Conservation (phyloP, 129 eudicot genomes). For the Arctium minus region DNA sequence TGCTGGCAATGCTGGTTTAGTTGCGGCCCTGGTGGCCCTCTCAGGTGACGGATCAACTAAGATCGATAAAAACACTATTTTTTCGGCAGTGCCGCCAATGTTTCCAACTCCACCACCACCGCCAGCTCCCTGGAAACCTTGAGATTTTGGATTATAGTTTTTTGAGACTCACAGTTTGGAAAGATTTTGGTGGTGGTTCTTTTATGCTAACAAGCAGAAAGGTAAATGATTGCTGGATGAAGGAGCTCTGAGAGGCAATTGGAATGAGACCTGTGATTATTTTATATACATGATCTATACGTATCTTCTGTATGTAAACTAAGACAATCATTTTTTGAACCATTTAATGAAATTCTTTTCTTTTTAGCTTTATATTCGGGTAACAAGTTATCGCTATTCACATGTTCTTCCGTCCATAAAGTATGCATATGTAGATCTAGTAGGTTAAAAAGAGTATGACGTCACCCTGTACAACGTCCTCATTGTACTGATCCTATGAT, state of each 20-base stretch:
- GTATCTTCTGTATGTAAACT: slow-evolving; percentile 7
- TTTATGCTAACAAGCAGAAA: slow-evolving; percentile 8
- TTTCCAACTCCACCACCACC: slow-evolving; percentile 71
- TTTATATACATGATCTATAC: neutral
- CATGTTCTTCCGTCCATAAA: neutral
- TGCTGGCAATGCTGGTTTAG: slow-evolving; percentile 86
- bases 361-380: neutral
- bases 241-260: neutral
- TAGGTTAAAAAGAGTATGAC: too few relatives aligned
- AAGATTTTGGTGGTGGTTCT: neutral
- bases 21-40: slow-evolving; percentile 76
- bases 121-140: slow-evolving; percentile 74
- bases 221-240: slow-evolving; percentile 6
- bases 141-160: slow-evolving; percentile 9
- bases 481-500: too few relatives aligned
- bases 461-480: too few relatives aligned
- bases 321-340: slow-evolving; percentile 4
- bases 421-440: too few relatives aligned
- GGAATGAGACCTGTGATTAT: neutral
- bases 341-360: slow-evolving; percentile 13
- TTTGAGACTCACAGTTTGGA: slow-evolving; percentile 4
- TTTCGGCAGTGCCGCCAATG: slow-evolving; percentile 82
- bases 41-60: slow-evolving; percentile 49
- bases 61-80: slow-evolving; percentile 76
- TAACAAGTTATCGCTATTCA: too few relatives aligned